These are phyloP conservation scores for Geotrichum histeridarum DNA, from an alignment of 1,139 yeast species.

Conservation along the genomic window DNA sequence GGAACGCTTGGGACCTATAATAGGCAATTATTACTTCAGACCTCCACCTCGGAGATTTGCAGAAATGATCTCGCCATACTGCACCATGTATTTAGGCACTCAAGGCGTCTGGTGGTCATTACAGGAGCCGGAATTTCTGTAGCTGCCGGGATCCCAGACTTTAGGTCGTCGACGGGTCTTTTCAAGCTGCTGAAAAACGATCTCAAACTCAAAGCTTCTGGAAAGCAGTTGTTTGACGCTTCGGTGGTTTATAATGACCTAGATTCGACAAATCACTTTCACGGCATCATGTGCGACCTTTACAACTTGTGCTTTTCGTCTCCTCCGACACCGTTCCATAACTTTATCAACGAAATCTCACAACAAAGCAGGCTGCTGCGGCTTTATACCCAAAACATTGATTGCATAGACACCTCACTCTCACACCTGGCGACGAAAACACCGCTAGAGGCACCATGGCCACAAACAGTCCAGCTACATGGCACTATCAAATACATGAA, in stretches of 20 bases:
- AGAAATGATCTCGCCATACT: slow-evolving; percentile 29
- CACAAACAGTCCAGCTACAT: slow-evolving; percentile 66
- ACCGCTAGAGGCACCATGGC: slow-evolving; percentile 47
- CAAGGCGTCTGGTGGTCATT: slow-evolving; percentile 40
- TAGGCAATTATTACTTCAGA: neutral
- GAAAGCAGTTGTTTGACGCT: slow-evolving; percentile 76
- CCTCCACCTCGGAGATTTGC: neutral
- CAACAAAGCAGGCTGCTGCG: slow-evolving; percentile 60
- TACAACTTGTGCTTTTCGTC: slow-evolving; percentile 52
- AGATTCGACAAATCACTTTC: slow-evolving; percentile 57
- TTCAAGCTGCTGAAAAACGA: slow-evolving; percentile 56
- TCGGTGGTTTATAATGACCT: slow-evolving; percentile 63
- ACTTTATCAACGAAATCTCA: slow-evolving; percentile 54
- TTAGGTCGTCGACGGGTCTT: slow-evolving; percentile 74
- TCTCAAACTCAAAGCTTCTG: slow-evolving; percentile 44
- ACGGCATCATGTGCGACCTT: slow-evolving; percentile 64
- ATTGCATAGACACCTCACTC: slow-evolving; percentile 44
- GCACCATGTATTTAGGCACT: slow-evolving; percentile 37
- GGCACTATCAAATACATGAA: slow-evolving; percentile 67
- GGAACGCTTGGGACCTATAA: slow-evolving; percentile 8
- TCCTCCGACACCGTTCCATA: slow-evolving; percentile 69
- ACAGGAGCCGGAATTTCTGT: slow-evolving; percentile 91
- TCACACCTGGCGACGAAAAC: slow-evolving; percentile 46
- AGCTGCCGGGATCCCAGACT: slow-evolving; percentile 87
- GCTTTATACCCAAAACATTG: slow-evolving; percentile 50